phyloP scores from a whole-genome alignment of 306 rosid species.

The Medicago truncatula region DNA sequence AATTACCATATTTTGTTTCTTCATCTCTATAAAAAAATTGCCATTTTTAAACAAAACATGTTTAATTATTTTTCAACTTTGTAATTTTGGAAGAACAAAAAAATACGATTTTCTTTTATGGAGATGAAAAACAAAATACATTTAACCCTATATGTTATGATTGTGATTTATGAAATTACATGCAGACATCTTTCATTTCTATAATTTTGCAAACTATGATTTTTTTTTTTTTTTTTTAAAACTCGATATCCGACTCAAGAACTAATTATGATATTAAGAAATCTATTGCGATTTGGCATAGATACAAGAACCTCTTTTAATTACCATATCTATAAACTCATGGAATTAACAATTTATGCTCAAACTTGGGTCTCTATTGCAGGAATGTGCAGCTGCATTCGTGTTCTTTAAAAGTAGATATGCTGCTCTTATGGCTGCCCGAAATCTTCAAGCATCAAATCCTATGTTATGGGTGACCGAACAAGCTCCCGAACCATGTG shows the following conservation, averaged over 20 bases:
- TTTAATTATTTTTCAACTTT: no score
- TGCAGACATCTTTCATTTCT: conserved; percentile 12
- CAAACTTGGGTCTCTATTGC: conserved; percentile 37
- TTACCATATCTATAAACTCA: no score
- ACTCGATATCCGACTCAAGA: no score
- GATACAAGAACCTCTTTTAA: neutral
- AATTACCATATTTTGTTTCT: no score
- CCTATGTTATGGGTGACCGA: conserved; percentile 95
- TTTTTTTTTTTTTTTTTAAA: no score
- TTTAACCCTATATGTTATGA: neutral
- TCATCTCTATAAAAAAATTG: no score
- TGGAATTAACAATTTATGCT: conserved; percentile 18
- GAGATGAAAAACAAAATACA: no score
- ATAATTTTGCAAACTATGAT: neutral
- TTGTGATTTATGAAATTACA: conserved; percentile 28
- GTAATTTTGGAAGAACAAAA: no score
- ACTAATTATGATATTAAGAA: neutral
- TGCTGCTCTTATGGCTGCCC: conserved; percentile 71
- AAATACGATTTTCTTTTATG: no score
- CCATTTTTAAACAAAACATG: no score
- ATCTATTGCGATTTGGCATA: neutral
- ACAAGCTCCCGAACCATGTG: conserved; percentile 86
- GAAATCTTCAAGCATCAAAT: conserved; percentile 87
- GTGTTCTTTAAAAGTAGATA: conserved; percentile 93
- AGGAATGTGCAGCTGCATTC: conserved; percentile 93